Evolutionary conservation across 2,329 filamentous ascomycete species (phyloP), one percentile per base, ranked within the genome.

Genomic region (Fusarium verticillioides): DNA sequence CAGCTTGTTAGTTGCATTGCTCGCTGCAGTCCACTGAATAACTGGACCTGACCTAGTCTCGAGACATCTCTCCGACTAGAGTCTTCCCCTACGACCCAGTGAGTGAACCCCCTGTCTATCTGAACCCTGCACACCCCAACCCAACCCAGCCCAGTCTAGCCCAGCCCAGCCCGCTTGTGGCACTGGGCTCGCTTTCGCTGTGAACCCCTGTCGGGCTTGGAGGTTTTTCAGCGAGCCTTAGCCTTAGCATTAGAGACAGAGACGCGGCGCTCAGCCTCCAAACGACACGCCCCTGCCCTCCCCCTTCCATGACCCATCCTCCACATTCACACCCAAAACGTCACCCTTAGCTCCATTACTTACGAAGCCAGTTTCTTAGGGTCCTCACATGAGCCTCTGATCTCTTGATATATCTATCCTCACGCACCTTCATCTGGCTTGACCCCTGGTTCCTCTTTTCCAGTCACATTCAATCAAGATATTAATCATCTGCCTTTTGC

Each of bases 181-280:
- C 74, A 76, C 68, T 64, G 42, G 39, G 19, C 49, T 62, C 37
- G 19, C 49, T 62, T 28, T 66, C 26, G 46, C 44, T 65, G 59
- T 66, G 61, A 46, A 70, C 68, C 67, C 69, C 44, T 64, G 53
- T 60, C 54, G 46, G 42, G 57, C 69, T 59, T 46, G 49, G 57
- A 49, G 36, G 40, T 44, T 57, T 57, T 57, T 46, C 53, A 57
- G 39, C 39, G 39, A 57, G 47, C 47, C 47, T 50, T 23, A 50
- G 47, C 47, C 9, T 30, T 30, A 30, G 30, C 30, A 34, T 50
- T 37, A 37, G n/a, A 53, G 47, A 54, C 47, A 58, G 58, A 52
- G 46, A 65, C 64, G 72, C 67, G 61, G 58, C 49, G 76, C 79
- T 84, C 83, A 84, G 83, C 83, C 83, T 84, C 83, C 82, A 83